phyloP scores from a whole-genome alignment of 371 early-diverging fungal genomes.

The Saksenaea vasiformis region DNA sequence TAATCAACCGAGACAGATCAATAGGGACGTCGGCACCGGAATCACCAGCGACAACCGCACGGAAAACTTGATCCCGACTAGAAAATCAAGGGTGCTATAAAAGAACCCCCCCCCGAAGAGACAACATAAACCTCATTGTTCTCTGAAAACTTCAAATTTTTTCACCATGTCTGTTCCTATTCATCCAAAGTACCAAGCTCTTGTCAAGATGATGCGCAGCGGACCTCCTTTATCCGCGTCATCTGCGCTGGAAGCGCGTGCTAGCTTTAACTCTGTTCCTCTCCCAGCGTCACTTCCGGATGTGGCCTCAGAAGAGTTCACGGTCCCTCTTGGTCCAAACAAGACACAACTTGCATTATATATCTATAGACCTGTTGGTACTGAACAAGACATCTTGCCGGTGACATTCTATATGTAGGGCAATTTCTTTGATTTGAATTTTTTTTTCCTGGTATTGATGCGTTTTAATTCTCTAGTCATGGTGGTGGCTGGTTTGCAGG shows the following conservation, averaged over 20 bases:
- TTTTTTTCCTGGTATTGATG: neutral
- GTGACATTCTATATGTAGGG: constrained; percentile 20
- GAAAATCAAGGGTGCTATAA: too few relatives aligned
- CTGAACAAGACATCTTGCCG: constrained; percentile 13
- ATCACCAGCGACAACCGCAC: too few relatives aligned
- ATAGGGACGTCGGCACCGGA: too few relatives aligned
- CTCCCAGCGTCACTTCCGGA: neutral
- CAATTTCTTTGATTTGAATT: too few relatives aligned
- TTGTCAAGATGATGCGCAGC: neutral
- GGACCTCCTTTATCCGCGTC: neutral
- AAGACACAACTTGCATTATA: constrained; percentile 8
- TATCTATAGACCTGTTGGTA: constrained; percentile 14
- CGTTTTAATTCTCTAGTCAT: constrained; percentile 12
- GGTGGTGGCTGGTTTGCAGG: constrained; percentile 20
- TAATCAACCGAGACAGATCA: too few relatives aligned
- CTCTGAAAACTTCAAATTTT: neutral
- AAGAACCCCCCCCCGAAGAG: too few relatives aligned
- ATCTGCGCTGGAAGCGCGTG: neutral
- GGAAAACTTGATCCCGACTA: too few relatives aligned
- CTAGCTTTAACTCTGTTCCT: neutral
- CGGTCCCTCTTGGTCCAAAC: neutral
- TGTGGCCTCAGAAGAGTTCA: neutral
- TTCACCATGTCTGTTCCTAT: neutral
- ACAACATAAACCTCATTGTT: too few relatives aligned
- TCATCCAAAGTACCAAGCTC: neutral